Percentiles rank a stretch among this genome's conserved stretches.
phyloP scores from a whole-genome alignment of 1,139 yeast genomes.

The Protomyces lactucae-debilis region DNA sequence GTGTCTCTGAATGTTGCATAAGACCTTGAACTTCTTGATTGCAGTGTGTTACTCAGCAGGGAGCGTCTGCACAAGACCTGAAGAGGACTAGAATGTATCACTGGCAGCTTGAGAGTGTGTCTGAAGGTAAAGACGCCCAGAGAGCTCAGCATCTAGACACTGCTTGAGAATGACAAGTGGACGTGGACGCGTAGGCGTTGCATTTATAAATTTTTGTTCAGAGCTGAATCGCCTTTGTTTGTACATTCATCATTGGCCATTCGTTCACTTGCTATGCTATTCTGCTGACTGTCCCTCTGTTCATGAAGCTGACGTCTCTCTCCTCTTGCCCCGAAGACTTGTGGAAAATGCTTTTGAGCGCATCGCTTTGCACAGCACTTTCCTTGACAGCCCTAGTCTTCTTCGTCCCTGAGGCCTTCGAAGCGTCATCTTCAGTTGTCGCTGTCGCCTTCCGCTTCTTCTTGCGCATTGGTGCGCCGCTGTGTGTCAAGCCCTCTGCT shows the following conservation, averaged over 20 bases:
- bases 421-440: neutral
- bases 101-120: too few species aligned
- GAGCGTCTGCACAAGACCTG: too few species aligned
- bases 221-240: too few species aligned
- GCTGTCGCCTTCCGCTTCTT: conserved; percentile 37
- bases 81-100: too few species aligned
- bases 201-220: too few species aligned
- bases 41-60: too few species aligned
- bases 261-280: conserved; percentile 1
- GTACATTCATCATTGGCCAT: neutral
- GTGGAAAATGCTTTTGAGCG: conserved; percentile 11
- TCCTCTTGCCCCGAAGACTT: neutral
- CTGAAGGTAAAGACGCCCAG: too few species aligned
- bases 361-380: conserved; percentile 9
- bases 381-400: neutral
- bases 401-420: neutral
- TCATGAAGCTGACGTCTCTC: conserved; percentile 16
- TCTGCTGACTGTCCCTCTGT: conserved; percentile 20
- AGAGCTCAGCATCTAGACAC: too few species aligned
- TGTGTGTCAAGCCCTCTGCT: conserved; percentile 47
- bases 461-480: conserved; percentile 43
- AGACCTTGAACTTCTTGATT: too few species aligned
- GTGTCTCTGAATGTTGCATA: neutral
- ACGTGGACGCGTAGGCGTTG: too few species aligned
- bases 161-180: too few species aligned